Evolutionary conservation across 495 filamentous ascomycete species (phyloP), one percentile per base, ranked within the genome.

Genomic region (Tetracladium marchalianum): DNA sequence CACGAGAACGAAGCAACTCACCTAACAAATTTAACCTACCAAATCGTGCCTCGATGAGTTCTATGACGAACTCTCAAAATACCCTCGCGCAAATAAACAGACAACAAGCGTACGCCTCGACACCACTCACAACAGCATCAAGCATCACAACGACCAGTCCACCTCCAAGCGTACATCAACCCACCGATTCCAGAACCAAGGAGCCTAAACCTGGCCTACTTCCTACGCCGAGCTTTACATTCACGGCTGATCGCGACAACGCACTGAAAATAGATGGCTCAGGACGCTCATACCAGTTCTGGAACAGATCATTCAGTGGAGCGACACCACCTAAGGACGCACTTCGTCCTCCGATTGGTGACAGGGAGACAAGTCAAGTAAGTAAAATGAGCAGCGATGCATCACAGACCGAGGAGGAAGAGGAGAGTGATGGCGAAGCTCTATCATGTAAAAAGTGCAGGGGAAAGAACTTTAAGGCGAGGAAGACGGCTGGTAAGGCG

Each of bases 1-100:
- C 62, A 10, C 69, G 63, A 46, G 70, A 73, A 50, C 62, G 72
- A n/a, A 73, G 70, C 0, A 43, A 68, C 0, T 73, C 71, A 32
- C 73, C 73, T 1, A 62, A 51, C n/a, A 73, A 74, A 44, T 55
- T 64, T 13, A 51, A 46, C 5, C 44, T 46, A 16, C 45, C 60
- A 12, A 58, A 27, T 49, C 66, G 1, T 27, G 22, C 22, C 3
- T 27, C 22, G 7, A 27, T 27, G 22, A 27, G 22, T 7, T 62
- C 66, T 11, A 44, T 62, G 3, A 52, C 56, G 9, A 54, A 59
- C 15, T 58, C 51, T 16, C 60, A 56, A 7, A 59, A 51, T 24
- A 72, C 67, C 51, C 49, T 64, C 16, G 64, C 67, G 4, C 65
- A 62, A 44, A 65, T 66, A 24, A 59, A 63, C 24, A 59, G 66